phyloP scores from a whole-genome alignment of 306 rosid genomes.

The Sphenostylis stenocarpa region DNA sequence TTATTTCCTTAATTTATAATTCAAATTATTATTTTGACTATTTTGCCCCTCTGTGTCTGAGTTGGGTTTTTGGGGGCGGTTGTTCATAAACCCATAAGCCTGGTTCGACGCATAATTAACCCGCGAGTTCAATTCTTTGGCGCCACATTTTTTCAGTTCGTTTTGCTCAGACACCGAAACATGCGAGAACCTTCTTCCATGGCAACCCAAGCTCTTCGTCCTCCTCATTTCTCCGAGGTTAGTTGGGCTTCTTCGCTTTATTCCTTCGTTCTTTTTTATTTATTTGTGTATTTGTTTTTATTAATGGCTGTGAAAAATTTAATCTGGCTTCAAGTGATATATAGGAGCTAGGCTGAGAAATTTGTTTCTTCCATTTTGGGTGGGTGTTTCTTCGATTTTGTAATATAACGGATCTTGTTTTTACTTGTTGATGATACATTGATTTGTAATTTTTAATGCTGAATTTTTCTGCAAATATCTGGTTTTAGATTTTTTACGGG shows the following conservation, averaged over 20 bases:
- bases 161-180: not conserved
- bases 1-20: no score
- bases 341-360: not conserved
- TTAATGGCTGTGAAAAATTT: not conserved
- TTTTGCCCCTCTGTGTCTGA: no score
- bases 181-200: slow-evolving; percentile 16
- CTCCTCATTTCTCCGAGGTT: slow-evolving; percentile 46
- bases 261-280: not conserved
- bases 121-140: slow-evolving; percentile 10
- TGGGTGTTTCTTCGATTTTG: not conserved
- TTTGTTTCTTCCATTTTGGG: not conserved
- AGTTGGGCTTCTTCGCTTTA: slow-evolving; percentile 9
- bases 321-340: not conserved
- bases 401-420: not conserved
- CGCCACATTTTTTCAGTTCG: slow-evolving; percentile 16
- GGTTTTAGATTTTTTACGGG: not conserved
- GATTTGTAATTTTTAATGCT: not conserved
- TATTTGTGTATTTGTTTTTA: not conserved
- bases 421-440: not conserved
- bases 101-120: not conserved
- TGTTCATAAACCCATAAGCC: not conserved
- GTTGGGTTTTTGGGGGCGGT: not conserved
- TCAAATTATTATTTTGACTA: no score
- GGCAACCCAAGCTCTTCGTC: slow-evolving; percentile 36
- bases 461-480: not conserved